These are phyloP conservation scores for Saccharum spontaneum DNA, from an alignment of 176 grass and related monocot genomes.

Conservation along the genomic window DNA sequence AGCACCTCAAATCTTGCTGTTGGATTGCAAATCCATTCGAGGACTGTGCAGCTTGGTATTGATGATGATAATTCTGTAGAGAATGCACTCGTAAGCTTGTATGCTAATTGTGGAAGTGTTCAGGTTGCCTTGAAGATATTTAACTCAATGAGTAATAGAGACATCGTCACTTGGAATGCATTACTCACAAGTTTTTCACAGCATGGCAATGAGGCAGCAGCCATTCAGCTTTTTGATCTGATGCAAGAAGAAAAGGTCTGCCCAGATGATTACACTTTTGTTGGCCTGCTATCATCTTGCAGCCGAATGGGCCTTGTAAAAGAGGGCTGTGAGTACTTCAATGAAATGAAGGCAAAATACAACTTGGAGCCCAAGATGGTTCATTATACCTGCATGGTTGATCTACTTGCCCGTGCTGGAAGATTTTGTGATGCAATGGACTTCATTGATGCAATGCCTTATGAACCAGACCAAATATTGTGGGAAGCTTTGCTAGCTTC, in stretches of 20 bases:
- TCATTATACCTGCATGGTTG: slow-evolving; percentile 75
- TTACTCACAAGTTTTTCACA: slow-evolving; percentile 69
- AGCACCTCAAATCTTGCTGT: slow-evolving; percentile 29
- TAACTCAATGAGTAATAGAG: slow-evolving; percentile 48
- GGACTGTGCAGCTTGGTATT: slow-evolving; percentile 52
- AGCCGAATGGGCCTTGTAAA: slow-evolving; percentile 61
- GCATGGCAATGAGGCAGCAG: slow-evolving; percentile 53
- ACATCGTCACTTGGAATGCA: slow-evolving; percentile 68
- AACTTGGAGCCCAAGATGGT: slow-evolving; percentile 61
- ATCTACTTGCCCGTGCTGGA: slow-evolving; percentile 64
- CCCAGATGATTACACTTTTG: slow-evolving; percentile 77
- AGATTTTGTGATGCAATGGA: slow-evolving; percentile 62
- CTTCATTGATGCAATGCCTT: slow-evolving; percentile 72
- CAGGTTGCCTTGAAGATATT: slow-evolving; percentile 45
- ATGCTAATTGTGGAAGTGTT: slow-evolving; percentile 63
- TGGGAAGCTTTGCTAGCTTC: slow-evolving; percentile 76
- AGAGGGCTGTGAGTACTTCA: slow-evolving; percentile 68
- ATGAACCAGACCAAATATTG: slow-evolving; percentile 52
- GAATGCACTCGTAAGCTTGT: slow-evolving; percentile 72
- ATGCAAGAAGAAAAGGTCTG: slow-evolving; percentile 53
- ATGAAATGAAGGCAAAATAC: slow-evolving; percentile 53
- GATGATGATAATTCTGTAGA: slow-evolving; percentile 46
- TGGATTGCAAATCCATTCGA: slow-evolving; percentile 60
- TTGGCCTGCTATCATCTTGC: slow-evolving; percentile 63
- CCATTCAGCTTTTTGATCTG: slow-evolving; percentile 58